A percentile compares a stretch with the other conserved stretches of the same genome.
Evolutionary conservation across 164 flowering plant species (phyloP).

Genomic region (Malania oleifera): DNA sequence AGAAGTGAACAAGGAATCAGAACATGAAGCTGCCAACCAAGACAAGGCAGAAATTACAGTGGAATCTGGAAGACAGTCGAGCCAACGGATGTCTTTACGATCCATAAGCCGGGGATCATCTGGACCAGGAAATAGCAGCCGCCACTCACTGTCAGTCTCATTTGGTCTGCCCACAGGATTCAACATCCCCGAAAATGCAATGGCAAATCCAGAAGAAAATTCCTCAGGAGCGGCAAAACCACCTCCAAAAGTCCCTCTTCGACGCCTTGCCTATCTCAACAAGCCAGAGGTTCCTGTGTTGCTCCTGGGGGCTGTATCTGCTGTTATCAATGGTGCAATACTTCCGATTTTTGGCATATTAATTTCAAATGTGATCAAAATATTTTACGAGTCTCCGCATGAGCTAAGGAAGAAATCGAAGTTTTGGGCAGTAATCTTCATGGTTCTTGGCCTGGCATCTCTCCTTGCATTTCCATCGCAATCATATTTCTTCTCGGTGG

Average conservation of each 20-base stretch:
- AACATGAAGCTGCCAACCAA: conserved; percentile 12
- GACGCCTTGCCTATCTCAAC: conserved; percentile 47
- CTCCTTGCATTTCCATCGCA: conserved; percentile 27
- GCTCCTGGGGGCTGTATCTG: conserved; percentile 33
- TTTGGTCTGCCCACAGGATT: conserved; percentile 31
- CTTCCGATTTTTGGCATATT: conserved; percentile 45
- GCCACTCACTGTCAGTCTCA: conserved; percentile 30
- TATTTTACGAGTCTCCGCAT: conserved; percentile 35
- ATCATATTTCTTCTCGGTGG: conserved; percentile 43
- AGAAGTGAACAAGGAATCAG: conserved; percentile 32
- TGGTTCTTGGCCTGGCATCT: conserved; percentile 36
- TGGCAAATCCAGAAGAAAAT: conserved; percentile 5
- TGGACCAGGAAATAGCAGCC: conserved; percentile 35
- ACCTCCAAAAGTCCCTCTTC: conserved; percentile 29
- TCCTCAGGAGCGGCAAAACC: conserved; percentile 4
- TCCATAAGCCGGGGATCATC: conserved; percentile 46
- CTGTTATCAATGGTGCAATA: conserved; percentile 36
- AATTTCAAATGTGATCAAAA: conserved; percentile 33
- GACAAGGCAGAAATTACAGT: conserved; percentile 17
- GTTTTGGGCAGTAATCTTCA: conserved; percentile 51
- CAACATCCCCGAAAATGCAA: conserved; percentile 9
- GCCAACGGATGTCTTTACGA: conserved; percentile 23
- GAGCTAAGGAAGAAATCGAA: conserved; percentile 38
- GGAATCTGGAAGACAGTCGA: conserved; percentile 28
- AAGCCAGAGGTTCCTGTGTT: conserved; percentile 53